Conservation (phyloP, 768 basidiomycete species). For the Amanita exitialis region DNA sequence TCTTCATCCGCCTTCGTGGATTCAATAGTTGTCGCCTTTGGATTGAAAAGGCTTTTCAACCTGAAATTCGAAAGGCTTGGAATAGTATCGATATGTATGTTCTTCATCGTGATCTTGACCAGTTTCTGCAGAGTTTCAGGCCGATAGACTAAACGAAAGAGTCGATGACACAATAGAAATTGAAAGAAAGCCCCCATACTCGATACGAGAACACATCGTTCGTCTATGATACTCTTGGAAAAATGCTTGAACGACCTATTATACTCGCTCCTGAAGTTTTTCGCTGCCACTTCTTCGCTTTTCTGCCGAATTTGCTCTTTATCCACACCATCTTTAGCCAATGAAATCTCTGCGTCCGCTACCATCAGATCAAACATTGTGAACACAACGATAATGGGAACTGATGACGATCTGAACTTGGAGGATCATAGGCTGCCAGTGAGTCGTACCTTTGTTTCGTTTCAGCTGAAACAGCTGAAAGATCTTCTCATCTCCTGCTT, state of each 20-base stretch:
- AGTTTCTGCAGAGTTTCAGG: not conserved
- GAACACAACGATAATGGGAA: slow-evolving; percentile 20
- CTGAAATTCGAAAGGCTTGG: not conserved
- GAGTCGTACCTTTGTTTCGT: slow-evolving; percentile 8
- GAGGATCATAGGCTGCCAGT: no score
- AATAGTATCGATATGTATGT: not conserved
- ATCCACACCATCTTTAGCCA: no score
- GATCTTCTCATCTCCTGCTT: slow-evolving; percentile 17
- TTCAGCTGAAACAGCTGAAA: slow-evolving; percentile 9
- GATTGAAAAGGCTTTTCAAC: not conserved
- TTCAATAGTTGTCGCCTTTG: not conserved
- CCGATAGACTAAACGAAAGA: not conserved
- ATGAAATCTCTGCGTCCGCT: no score
- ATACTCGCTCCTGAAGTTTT: not conserved
- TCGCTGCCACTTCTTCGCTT: not conserved
- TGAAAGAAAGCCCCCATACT: not conserved
- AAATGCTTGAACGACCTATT: not conserved
- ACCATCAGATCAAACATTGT: slow-evolving; percentile 20
- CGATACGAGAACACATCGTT: not conserved
- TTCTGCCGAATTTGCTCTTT: no score
- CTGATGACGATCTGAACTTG: slow-evolving; percentile 10
- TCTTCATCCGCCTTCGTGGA: not conserved
- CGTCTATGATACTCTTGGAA: not conserved
- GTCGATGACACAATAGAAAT: not conserved
- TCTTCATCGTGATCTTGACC: not conserved